These are phyloP conservation scores for Penicillium verrucosum DNA, from an alignment of 2,329 filamentous ascomycete genomes.

Conservation along the genomic window DNA sequence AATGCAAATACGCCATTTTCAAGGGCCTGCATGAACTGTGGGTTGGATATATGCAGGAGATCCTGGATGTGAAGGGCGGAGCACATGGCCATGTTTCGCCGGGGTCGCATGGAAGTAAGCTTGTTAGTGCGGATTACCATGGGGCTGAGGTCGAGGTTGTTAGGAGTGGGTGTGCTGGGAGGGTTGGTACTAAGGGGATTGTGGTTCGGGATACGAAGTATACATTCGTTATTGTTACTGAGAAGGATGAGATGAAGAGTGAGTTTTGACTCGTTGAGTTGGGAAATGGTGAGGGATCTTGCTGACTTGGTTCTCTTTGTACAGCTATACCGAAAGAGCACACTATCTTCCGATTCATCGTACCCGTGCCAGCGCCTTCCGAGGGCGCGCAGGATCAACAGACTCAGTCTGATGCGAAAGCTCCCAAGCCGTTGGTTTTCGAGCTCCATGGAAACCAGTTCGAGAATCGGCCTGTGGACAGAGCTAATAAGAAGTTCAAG, in stretches of 20 bases:
- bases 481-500: constrained; percentile 90
- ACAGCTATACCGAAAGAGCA: constrained; percentile 80
- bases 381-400: constrained; percentile 13
- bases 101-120: constrained; percentile 51
- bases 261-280: constrained; percentile 23
- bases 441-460: constrained; percentile 88
- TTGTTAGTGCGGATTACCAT: constrained; percentile 86
- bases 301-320: background rate
- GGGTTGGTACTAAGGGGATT: constrained; percentile 81
- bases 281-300: background rate
- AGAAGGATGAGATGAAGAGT: constrained; percentile 66
- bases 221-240: constrained; percentile 79
- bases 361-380: constrained; percentile 50
- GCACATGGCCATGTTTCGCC: constrained; percentile 53
- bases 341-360: constrained; percentile 74
- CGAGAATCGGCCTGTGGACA: constrained; percentile 74
- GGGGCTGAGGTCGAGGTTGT: constrained; percentile 81
- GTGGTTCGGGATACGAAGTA: constrained; percentile 85
- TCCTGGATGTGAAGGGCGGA: constrained; percentile 60
- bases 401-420: constrained; percentile 34
- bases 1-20: constrained; percentile 72
- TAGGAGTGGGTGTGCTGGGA: constrained; percentile 71
- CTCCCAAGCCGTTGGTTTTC: constrained; percentile 57
- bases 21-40: constrained; percentile 74
- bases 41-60: constrained; percentile 78